These are phyloP conservation scores for Codiaeum variegatum DNA, from an alignment of 441 rosid species.

Conservation along the genomic window DNA sequence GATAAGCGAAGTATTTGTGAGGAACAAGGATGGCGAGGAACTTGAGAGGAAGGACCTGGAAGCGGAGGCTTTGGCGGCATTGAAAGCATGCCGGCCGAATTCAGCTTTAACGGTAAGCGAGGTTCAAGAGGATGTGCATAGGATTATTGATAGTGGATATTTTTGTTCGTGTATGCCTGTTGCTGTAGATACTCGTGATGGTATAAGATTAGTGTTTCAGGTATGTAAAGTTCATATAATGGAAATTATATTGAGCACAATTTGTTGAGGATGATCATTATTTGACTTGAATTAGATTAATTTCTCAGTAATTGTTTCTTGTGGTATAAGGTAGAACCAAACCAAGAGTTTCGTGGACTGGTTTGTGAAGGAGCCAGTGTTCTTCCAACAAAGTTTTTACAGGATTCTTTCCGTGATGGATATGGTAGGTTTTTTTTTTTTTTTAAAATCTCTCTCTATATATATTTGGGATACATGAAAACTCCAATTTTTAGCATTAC, in stretches of 20 bases:
- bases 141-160: conserved; percentile 85
- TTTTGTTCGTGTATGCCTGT: conserved; percentile 84
- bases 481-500: not conserved
- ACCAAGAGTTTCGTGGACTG: conserved; percentile 83
- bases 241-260: not conserved
- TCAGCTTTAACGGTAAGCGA: conserved; percentile 77
- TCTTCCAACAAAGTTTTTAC: conserved; percentile 78
- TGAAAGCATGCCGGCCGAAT: conserved; percentile 75
- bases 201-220: conserved; percentile 80
- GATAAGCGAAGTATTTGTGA: conserved; percentile 84
- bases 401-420: conserved; percentile 67
- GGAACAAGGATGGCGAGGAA: conserved; percentile 86
- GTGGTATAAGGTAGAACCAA: conserved; percentile 91
- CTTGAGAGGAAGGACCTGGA: conserved; percentile 89
- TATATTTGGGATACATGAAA: not conserved
- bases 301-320: conserved; percentile 30
- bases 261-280: not conserved
- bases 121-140: conserved; percentile 86
- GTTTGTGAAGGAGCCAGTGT: conserved; percentile 95
- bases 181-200: conserved; percentile 86
- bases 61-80: conserved; percentile 68
- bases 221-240: conserved; percentile 28
- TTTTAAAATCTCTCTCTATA: no score
- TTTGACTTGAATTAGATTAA: conserved; percentile 1
- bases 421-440: conserved; percentile 47